Evolutionary conservation across 768 basidiomycete genomes (phyloP).

Genomic region (Terana coerulea): DNA sequence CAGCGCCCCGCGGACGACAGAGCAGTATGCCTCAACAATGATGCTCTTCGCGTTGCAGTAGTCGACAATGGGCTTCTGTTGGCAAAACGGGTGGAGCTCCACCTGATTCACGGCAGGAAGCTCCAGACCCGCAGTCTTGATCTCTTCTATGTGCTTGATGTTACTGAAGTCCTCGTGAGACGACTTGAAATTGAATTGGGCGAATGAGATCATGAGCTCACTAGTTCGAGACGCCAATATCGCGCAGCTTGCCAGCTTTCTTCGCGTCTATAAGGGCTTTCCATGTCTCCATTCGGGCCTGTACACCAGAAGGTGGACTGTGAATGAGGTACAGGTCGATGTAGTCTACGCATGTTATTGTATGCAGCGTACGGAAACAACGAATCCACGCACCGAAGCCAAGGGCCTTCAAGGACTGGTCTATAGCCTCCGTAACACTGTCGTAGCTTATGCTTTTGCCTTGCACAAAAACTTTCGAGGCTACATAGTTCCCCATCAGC

Average conservation of each 20-base stretch:
- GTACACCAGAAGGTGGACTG: constrained; percentile 60
- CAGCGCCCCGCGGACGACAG: constrained; percentile 51
- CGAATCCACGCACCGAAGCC: constrained; percentile 44
- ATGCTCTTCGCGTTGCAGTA: constrained; percentile 46
- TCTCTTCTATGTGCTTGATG: constrained; percentile 72
- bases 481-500: constrained; percentile 30
- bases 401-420: constrained; percentile 56
- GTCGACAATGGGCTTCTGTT: constrained; percentile 73
- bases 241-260: constrained; percentile 59
- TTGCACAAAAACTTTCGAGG: constrained; percentile 58
- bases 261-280: constrained; percentile 64
- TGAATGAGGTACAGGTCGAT: constrained; percentile 80
- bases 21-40: constrained; percentile 47
- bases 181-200: not conserved
- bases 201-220: constrained; percentile 36
- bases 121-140: constrained; percentile 55
- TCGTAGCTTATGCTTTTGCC: constrained; percentile 61
- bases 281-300: constrained; percentile 67
- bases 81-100: constrained; percentile 83
- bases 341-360: constrained; percentile 39
- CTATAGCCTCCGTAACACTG: constrained; percentile 51
- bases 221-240: constrained; percentile 86
- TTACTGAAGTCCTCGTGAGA: constrained; percentile 36
- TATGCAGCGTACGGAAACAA: not conserved
- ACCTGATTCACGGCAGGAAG: constrained; percentile 78